Percentiles rank a stretch among this genome's conserved stretches.
Evolutionary conservation across 805 yeast species (phyloP).

Genomic region (Wickerhamomyces canadensis): DNA sequence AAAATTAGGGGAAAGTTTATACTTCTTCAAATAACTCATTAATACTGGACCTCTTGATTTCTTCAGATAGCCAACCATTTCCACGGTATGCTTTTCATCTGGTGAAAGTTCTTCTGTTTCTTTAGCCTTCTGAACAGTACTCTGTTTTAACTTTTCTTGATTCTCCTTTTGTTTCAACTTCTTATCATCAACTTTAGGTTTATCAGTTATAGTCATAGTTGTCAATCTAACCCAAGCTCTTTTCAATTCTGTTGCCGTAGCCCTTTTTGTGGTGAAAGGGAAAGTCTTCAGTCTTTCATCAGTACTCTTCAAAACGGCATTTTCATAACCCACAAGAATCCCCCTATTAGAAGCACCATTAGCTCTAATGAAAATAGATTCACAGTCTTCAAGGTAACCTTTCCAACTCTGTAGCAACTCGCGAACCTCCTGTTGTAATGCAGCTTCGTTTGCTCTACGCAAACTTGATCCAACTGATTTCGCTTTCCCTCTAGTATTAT

Average conservation of each 20-base stretch:
- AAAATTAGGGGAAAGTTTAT: conserved; percentile 50
- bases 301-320: conserved; percentile 40
- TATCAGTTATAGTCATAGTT: conserved; percentile 45
- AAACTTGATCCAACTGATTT: conserved; percentile 91
- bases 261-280: conserved; percentile 88
- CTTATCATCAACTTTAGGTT: conserved; percentile 41
- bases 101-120: conserved; percentile 22
- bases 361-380: conserved; percentile 73
- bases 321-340: conserved; percentile 61
- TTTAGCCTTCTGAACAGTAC: conserved; percentile 20
- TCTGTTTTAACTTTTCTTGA: conserved; percentile 27
- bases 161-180: conserved; percentile 22
- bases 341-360: conserved; percentile 64
- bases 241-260: conserved; percentile 75
- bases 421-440: conserved; percentile 72
- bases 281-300: conserved; percentile 64
- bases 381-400: conserved; percentile 50
- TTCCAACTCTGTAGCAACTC: conserved; percentile 66
- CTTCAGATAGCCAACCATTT: conserved; percentile 54
- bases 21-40: conserved; percentile 51
- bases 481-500: conserved; percentile 90
- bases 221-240: conserved; percentile 80
- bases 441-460: conserved; percentile 86
- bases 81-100: conserved; percentile 49
- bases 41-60: conserved; percentile 76